Evolutionary conservation across 2,329 filamentous ascomycete genomes (phyloP).

Genomic region (Dactylellina parvicollis): DNA sequence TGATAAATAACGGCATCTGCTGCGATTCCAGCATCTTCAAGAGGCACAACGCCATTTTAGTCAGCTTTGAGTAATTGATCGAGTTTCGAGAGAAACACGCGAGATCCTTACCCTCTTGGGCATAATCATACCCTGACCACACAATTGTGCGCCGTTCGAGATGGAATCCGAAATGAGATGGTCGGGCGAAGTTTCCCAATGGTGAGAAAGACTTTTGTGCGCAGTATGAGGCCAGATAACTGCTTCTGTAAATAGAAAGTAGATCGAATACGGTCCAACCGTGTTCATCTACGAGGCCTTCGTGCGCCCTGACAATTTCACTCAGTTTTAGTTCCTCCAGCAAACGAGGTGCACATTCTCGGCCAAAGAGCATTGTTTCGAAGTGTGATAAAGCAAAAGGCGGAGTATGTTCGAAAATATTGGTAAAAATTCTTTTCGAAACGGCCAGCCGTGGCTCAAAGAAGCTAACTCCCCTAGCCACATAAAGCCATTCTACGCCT

Average conservation of each 20-base stretch:
- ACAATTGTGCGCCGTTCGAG: background rate
- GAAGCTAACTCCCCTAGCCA: background rate
- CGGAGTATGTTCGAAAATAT: background rate
- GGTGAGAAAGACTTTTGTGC: background rate
- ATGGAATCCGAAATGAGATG: background rate
- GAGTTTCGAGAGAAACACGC: too few relatives aligned
- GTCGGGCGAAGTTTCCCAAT: background rate
- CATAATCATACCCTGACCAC: background rate
- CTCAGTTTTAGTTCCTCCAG: background rate
- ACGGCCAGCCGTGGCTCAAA: background rate
- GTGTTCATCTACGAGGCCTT: slow-evolving; percentile 5
- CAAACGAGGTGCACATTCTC: background rate
- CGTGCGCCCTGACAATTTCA: background rate
- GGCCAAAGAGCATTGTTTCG: slow-evolving; percentile 3
- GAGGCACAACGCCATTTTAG: too few relatives aligned
- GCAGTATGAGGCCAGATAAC: background rate
- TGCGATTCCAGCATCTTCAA: background rate
- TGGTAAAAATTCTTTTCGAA: background rate
- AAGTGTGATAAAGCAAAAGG: slow-evolving; percentile 9
- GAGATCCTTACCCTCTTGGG: too few relatives aligned
- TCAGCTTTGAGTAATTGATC: too few relatives aligned
- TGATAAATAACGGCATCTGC: background rate
- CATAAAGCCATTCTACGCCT: background rate
- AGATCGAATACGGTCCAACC: slow-evolving; percentile 16
- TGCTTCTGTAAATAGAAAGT: background rate